Conservation (phyloP, 306 rosid species). For the Fragaria ananassa region DNA sequence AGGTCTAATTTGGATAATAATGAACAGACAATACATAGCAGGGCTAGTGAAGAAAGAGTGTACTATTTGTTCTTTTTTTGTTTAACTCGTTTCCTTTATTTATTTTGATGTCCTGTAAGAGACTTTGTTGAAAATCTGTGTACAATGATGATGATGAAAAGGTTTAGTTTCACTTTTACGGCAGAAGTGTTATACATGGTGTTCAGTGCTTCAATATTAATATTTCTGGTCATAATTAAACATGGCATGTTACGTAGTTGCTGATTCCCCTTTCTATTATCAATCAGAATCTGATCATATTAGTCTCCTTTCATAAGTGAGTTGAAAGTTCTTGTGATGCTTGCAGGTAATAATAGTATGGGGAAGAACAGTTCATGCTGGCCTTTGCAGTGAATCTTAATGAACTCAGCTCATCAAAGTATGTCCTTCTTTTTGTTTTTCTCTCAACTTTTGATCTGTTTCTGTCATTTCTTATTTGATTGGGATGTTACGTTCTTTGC, state of each 20-base stretch:
- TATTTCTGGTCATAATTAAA: background rate
- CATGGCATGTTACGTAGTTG: background rate
- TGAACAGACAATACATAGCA: conserved; percentile 13
- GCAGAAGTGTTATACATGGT: background rate
- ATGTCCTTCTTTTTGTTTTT: background rate
- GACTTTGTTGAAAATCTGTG: conserved; percentile 20
- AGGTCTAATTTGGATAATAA: conserved; percentile 6
- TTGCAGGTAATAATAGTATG: conserved; percentile 13
- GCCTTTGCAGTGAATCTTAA: conserved; percentile 1
- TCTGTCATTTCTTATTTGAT: background rate
- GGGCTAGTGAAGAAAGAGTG: conserved; percentile 8
- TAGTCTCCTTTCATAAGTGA: background rate
- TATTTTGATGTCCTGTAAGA: conserved; percentile 19
- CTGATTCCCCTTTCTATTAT: background rate
- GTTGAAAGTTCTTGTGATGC: conserved; percentile 10
- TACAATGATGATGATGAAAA: conserved; percentile 14
- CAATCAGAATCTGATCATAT: background rate
- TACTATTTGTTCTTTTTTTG: conserved; percentile 22
- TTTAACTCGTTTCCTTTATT: background rate
- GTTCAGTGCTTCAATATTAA: background rate
- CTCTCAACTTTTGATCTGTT: background rate
- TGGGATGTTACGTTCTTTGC: background rate
- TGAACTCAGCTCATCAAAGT: conserved; percentile 6
- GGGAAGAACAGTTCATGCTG: background rate
- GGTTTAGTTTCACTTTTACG: conserved; percentile 12